Base-by-base conservation (phyloP, 2,329 filamentous ascomycete genomes). In the Phialophora chinensis region DNA sequence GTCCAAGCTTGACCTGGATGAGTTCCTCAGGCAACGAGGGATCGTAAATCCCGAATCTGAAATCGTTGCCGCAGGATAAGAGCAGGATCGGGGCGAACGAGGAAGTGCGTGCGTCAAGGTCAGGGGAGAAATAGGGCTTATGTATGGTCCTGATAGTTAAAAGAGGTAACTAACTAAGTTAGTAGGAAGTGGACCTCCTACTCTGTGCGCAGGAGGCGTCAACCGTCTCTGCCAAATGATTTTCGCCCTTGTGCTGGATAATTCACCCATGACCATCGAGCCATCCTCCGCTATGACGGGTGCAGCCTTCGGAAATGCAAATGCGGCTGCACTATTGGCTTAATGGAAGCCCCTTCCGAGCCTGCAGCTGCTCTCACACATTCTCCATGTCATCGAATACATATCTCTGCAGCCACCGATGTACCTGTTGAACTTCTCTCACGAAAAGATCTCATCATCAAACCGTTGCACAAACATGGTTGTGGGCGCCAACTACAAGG, bases 1-100 rank as follows among this genome's bases (percentile, higher is more conserved):
- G 17, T 65, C 57, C 14, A 23, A 52, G 25, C 52, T 33, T 31
- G 27, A 65, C 11, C 20, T 65, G 35, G 63, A 50, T 3, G 63
- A 10, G 14, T 65, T 65, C 23, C 52, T 65, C 10, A n/a, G 10
- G 12, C 42, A 33, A 17, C 44, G 20, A 33, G 31, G 53, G 25
- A 23, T 25, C 27, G 2, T 10, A 8, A 60, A 50, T 17, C 42
- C 57, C 33, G 42, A 4, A 35, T 52, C 14, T 44, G 27, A 60
- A 47, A 29, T 52, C 25, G 10, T 29, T 25, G 49, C 49, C 8
- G 49, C 10, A 27, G 49, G 20, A 14, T 52, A 52, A 23, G n/a
- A 52, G 25, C 20, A 52, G 23, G 49, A 52, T 25, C 49, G 8
- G 2, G 5, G 38, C 49, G 49, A 27, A 27, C 20, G 20, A 52